phyloP scores from a whole-genome alignment of 495 filamentous ascomycete species.

The Aspergillus taichungensis region DNA sequence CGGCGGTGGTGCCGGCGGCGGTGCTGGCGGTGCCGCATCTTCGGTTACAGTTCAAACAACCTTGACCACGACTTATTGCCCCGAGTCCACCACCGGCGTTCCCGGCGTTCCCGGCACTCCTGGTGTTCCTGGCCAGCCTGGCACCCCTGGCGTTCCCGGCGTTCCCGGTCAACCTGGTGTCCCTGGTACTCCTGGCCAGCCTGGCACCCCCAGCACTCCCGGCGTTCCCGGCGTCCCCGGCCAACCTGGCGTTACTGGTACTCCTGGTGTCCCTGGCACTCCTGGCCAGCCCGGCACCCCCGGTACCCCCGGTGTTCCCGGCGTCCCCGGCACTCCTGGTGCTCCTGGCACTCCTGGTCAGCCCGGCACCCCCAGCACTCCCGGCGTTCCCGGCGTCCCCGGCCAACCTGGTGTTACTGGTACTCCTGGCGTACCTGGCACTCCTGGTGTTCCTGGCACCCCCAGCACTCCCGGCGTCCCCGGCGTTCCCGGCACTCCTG shows the following conservation, averaged over 20 bases:
- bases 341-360: conserved; percentile 4
- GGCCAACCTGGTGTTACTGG: too few species aligned
- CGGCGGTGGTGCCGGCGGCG: conserved; percentile 1
- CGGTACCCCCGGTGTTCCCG: conserved; percentile 1
- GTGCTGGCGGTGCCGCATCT: background rate
- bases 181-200: background rate
- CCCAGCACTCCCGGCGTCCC: background rate
- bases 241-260: background rate
- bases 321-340: background rate
- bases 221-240: conserved; percentile 7
- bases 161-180: conserved; percentile 1
- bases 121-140: conserved; percentile 4
- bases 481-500: conserved; percentile 2
- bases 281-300: background rate
- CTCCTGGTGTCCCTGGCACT: conserved; percentile 3
- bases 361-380: conserved; percentile 1
- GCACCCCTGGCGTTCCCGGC: background rate
- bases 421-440: background rate
- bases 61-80: conserved; percentile 18
- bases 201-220: background rate
- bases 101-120: background rate
- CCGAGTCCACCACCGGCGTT: background rate
- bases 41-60: conserved; percentile 12
- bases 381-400: conserved; percentile 1
- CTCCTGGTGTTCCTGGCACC: conserved; percentile 3